Base-by-base conservation (phyloP, 768 basidiomycete species). In the Tricholoma furcatifolium region DNA sequence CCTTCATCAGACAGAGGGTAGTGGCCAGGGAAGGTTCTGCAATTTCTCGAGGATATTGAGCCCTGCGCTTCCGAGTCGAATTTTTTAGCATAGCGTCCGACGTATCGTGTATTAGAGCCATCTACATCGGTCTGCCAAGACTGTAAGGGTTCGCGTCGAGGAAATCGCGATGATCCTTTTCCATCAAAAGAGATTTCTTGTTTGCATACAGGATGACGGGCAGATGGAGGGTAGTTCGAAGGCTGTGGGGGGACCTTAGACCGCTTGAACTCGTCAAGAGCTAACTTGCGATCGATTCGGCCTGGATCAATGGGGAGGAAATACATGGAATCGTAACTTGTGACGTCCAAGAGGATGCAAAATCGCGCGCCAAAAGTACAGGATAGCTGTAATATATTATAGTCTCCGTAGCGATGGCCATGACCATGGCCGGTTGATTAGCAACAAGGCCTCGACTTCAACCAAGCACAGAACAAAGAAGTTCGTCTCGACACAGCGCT, bases 381-480 rank as follows among this genome's bases (percentile, higher is more conserved):
- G 40, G 17, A 23, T 1, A 47, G 18, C 10, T 35, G 24, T 55
- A 42, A 41, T 51, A 43, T 51, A 51, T 17, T 17, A 30, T 27
- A 27, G 30, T 15, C 35, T 30, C 38, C 14, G 50, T 56, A 43
- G 50, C 31, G 9, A 52, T 51, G 55, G 44, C 15, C 45, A 45
- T 45, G n/a, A 6, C 12, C 30, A 44, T 17, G 14, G 20, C 36
- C n/a, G n/a, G n/a, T n/a, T 7, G 45, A 43, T 47, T 30, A 17
- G 32, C 36, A 40, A 56, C 42, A 47, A 47, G 51, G 35, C 14
- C 18, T 32, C 9, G 2, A 20, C n/a, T 23, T 18, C 31, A 40
- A 7, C 41, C 44, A 34, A 14, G 18, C 31, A 9, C 31, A 48
- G 43, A 52, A 56, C 55, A 52, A 56, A 52, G 43, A 39, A 52